Percentiles rank a stretch among this genome's conserved stretches.
Evolutionary conservation across 2,329 filamentous ascomycete species (phyloP).

Genomic region (Curvularia spicifera): DNA sequence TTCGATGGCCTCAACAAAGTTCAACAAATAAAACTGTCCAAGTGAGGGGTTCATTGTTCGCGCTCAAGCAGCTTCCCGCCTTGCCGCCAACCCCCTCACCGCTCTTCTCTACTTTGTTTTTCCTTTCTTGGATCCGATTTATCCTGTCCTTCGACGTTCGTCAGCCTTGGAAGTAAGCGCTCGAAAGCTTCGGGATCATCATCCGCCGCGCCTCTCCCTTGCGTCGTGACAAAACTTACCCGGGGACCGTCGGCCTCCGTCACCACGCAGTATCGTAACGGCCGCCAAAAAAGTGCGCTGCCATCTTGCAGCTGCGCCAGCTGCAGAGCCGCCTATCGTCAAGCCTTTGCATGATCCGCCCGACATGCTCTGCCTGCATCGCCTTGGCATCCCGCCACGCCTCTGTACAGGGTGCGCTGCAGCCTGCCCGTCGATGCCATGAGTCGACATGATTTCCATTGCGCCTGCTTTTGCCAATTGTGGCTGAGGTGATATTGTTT

Average conservation of each 20-base stretch:
- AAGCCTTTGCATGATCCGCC: slow-evolving; percentile 40
- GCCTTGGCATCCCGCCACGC: slow-evolving; percentile 35
- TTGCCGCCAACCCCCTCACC: slow-evolving; percentile 42
- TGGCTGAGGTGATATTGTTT: slow-evolving; percentile 10
- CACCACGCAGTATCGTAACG: slow-evolving; percentile 36
- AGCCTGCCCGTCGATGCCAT: slow-evolving; percentile 35
- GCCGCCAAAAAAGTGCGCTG: slow-evolving; percentile 29
- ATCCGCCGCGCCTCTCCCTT: slow-evolving; percentile 8
- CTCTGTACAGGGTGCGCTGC: slow-evolving; percentile 34
- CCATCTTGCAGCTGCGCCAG: slow-evolving; percentile 33
- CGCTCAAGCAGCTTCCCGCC: slow-evolving; percentile 32
- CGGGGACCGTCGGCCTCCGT: slow-evolving; percentile 29
- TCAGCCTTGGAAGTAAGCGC: neutral
- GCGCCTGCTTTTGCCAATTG: slow-evolving; percentile 7
- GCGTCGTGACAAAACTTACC: slow-evolving; percentile 6
- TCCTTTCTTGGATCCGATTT: slow-evolving; percentile 29
- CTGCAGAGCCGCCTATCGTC: slow-evolving; percentile 37
- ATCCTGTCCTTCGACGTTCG: slow-evolving; percentile 7
- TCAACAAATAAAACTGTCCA: slow-evolving; percentile 19
- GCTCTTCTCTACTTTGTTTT: slow-evolving; percentile 36
- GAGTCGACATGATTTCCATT: slow-evolving; percentile 18
- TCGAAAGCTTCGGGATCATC: slow-evolving; percentile 16
- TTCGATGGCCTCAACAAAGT: slow-evolving; percentile 32
- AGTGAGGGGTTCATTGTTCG: slow-evolving; percentile 34
- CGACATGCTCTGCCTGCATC: slow-evolving; percentile 46